Evolutionary conservation across 2,329 filamentous ascomycete genomes (phyloP), one percentile per base, ranked within the genome.

Genomic region (Fusarium incarnatum): DNA sequence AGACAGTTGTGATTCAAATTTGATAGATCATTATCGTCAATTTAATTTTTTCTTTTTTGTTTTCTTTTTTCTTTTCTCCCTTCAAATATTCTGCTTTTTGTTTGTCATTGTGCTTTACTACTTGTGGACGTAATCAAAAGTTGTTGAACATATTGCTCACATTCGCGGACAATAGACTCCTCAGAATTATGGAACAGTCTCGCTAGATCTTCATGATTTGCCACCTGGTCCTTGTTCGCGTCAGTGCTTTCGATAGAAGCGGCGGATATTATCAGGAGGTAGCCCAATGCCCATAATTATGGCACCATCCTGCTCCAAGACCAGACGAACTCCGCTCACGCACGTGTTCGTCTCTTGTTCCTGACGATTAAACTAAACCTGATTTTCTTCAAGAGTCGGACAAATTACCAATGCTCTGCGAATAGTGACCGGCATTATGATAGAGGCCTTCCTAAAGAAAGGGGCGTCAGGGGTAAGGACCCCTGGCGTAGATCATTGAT

Each of bases 401-500:
- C 49, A 53, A 41, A 53, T 53, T 53, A 53, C 34, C 23, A 53
- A 47, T 47, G 45, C 45, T n/a, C n/a, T 47, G 12, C 45, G 23
- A 47, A 47, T 15, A 47, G 12, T 28, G 23, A n/a, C 45, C 25
- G 12, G 23, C 11, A 46, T 46, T 27, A 18, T n/a, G n/a, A 28
- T n/a, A 27, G 12, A n/a, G 27, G 27, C 49, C 49, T 52, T 28
- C 23, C n/a, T 52, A 41, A 53, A 50, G 23, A 37, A 50, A 48
- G 32, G 54, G 45, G 42, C 23, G 7, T 25, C 49, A 53, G 49
- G 49, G 49, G 22, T 28, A 4, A 4, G 0, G 3, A 57, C 8
- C 54, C 54, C 16, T 50, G 49, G 16, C 22, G 59, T 27, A 18
- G 60, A 64, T 64, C 59, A n/a, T 23, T 16, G 47, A 41, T 61